Percentiles rank a stretch among this genome's conserved stretches.
These are phyloP conservation scores for Dovyalis caffra DNA, from an alignment of 345 rosid genomes.

Conservation along the genomic window DNA sequence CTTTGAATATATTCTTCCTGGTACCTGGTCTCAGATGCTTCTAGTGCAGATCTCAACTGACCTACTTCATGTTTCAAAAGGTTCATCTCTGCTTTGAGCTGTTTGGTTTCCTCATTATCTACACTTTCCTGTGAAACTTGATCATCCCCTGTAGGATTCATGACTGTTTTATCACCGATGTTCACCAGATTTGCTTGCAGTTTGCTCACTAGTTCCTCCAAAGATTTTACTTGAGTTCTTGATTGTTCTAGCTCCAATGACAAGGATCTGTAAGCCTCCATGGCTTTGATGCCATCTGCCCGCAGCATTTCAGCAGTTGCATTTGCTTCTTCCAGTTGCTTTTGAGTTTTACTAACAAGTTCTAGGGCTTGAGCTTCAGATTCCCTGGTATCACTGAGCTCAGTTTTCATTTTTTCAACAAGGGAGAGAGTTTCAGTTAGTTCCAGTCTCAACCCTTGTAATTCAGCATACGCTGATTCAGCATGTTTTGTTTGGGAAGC, in stretches of 20 bases:
- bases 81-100: constrained; percentile 59
- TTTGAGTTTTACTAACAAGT: constrained; percentile 47
- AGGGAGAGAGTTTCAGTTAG: constrained; percentile 62
- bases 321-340: constrained; percentile 64
- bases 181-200: constrained; percentile 45
- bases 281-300: constrained; percentile 54
- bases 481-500: constrained; percentile 54
- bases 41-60: constrained; percentile 65
- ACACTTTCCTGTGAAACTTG: constrained; percentile 26
- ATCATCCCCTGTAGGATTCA: constrained; percentile 15
- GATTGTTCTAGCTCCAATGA: constrained; percentile 67
- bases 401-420: constrained; percentile 64
- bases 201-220: constrained; percentile 65
- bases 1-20: constrained; percentile 88
- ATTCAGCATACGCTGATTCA: constrained; percentile 56
- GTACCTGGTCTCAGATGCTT: constrained; percentile 72
- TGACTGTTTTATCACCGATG: constrained; percentile 30
- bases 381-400: constrained; percentile 60
- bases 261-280: constrained; percentile 57
- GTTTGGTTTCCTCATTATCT: constrained; percentile 33
- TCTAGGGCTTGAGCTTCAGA: constrained; percentile 78
- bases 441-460: constrained; percentile 61
- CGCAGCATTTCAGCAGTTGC: constrained; percentile 57
- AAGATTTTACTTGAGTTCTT: constrained; percentile 48
- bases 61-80: constrained; percentile 50